Percentiles rank a stretch among this genome's conserved stretches.
phyloP scores from a whole-genome alignment of 2,329 filamentous ascomycete species.

The Ophiocordyceps camponoti-saundersi region DNA sequence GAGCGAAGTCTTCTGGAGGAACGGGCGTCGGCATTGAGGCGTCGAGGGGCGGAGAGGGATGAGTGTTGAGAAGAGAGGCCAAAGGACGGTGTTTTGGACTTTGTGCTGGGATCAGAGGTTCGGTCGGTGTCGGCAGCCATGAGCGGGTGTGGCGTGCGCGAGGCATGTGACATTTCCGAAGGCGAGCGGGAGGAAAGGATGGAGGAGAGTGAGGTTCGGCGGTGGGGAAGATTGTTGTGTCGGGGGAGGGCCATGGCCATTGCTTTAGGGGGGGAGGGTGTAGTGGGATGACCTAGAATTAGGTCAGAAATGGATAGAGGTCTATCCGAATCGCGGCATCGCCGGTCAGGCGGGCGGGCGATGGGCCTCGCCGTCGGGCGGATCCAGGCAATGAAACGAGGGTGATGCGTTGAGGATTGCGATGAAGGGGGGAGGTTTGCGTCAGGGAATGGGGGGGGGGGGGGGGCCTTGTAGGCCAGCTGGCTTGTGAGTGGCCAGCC shows the following conservation, averaged over 20 bases:
- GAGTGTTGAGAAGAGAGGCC: conserved; percentile 46
- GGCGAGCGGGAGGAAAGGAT: conserved; percentile 42
- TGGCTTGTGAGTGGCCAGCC: conserved; percentile 1
- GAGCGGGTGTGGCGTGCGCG: conserved; percentile 37
- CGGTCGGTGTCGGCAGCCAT: conserved; percentile 34
- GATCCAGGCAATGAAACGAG: background rate
- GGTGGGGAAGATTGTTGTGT: conserved; percentile 17
- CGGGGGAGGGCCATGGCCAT: conserved; percentile 27
- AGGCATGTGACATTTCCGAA: conserved; percentile 38
- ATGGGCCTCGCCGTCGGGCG: background rate
- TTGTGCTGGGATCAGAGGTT: conserved; percentile 40
- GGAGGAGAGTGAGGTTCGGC: conserved; percentile 43
- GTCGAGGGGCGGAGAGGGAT: conserved; percentile 34
- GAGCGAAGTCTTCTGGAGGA: conserved; percentile 45
- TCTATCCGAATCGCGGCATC: background rate
- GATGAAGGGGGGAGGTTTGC: background rate
- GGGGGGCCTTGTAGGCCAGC: background rate
- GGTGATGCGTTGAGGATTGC: background rate
- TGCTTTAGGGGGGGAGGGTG: background rate
- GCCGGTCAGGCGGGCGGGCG: background rate
- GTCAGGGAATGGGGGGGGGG: background rate
- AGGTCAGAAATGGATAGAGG: too few relatives aligned
- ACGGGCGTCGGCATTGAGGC: conserved; percentile 31
- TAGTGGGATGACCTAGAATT: too few relatives aligned
- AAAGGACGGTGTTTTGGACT: conserved; percentile 41